Percentiles rank a stretch among this genome's conserved stretches.
Evolutionary conservation across 2,329 filamentous ascomycete genomes (phyloP).

Genomic region (Monosporascus sp.): DNA sequence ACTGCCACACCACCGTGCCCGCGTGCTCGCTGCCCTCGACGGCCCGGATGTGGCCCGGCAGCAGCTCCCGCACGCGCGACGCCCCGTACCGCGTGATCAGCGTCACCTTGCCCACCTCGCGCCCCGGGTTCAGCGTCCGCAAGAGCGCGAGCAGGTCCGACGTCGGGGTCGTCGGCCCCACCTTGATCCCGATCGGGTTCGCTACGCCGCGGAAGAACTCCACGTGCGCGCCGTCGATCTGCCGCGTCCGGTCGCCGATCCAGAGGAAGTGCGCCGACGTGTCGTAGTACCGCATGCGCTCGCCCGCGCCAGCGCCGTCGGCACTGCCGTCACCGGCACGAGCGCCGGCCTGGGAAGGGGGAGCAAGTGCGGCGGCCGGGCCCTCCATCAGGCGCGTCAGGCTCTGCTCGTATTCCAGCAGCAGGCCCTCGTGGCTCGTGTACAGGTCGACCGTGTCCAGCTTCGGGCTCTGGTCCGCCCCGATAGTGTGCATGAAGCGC

Average conservation of each 20-base stretch:
- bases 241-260: constrained; percentile 94
- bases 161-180: constrained; percentile 77
- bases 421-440: constrained; percentile 90
- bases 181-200: constrained; percentile 95
- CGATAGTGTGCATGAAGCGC: constrained; percentile 90
- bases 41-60: constrained; percentile 81
- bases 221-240: constrained; percentile 88
- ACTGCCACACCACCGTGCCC: constrained; percentile 82
- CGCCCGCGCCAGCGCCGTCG: constrained; percentile 22
- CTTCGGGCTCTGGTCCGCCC: constrained; percentile 77
- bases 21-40: constrained; percentile 72
- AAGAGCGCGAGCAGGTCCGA: constrained; percentile 74
- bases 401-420: constrained; percentile 89
- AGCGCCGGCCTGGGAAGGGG: not conserved
- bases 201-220: constrained; percentile 96
- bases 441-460: constrained; percentile 91
- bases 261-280: constrained; percentile 96
- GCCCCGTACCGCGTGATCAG: constrained; percentile 94
- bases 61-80: constrained; percentile 64
- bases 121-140: constrained; percentile 74
- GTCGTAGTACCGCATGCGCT: constrained; percentile 72
- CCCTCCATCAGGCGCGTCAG: constrained; percentile 72
- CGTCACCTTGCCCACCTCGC: constrained; percentile 88
- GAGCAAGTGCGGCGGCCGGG: constrained; percentile 35
- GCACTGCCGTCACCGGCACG: constrained; percentile 10